Evolutionary conservation across 1,139 yeast genomes (phyloP), one percentile per base, ranked within the genome.

Genomic region (Torulaspora globosa): DNA sequence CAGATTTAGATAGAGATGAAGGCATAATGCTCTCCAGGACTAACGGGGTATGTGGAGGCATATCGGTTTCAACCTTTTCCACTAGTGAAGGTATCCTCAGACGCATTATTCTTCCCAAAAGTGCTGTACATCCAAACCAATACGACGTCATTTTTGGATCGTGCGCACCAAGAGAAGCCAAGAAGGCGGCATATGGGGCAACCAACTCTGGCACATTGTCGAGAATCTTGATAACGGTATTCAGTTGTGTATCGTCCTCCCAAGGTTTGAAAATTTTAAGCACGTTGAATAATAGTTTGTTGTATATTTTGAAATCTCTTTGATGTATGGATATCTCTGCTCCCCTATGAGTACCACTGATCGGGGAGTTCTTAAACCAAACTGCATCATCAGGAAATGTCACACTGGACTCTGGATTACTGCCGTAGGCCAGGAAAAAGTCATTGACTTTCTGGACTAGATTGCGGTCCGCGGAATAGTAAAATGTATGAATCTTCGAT

Each of bases 131-230:
- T 8, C 92, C 84, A 29, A 89, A 71, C 90, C 95, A 90, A 70
- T 85, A 87, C 5, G 90, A 80, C 1, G 94, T 72, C 48, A 83
- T 69, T 39, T 80, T 75, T 1, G 95, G 94, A 46, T 83, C 90
- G 65, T 70, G 88, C 50, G 72, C 74, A 37, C 80, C 86, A 50
- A 77, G 76, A 29, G 78, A 73, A 3, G 77, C 73, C 24, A 81
- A 60, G 66, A 80, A 75, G 41, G 77, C 72, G 63, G 80, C 73
- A 54, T 84, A 90, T 1, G 90, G 86, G 1, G 89, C 79, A 1
- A 87, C 74, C 30, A 92, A 71, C 58, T 89, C 97, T 1, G 87
- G 84, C 39, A 79, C 73, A 28, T 70, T 59, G 2, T 66, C 51
- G 36, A 90, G 67, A 14, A 84, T 74, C n/a, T 68, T 63, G 8